Conservation (phyloP, 176 grass and related monocot genomes). For the Calamus simplicifolius region DNA sequence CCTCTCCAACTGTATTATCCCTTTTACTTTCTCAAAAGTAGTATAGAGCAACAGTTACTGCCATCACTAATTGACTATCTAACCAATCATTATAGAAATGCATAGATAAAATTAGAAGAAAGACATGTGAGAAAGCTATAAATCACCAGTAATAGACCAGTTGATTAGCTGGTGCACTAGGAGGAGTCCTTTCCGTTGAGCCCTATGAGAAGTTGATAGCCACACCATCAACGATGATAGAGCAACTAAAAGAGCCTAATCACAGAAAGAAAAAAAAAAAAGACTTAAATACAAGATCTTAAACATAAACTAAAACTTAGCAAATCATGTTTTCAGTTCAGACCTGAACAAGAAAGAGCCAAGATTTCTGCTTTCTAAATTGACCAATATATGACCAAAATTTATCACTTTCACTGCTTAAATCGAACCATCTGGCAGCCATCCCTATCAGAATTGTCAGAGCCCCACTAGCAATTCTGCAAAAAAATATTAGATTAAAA, state of each 20-base stretch:
- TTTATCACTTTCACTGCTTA: slow-evolving; percentile 34
- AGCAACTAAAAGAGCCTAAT: slow-evolving; percentile 61
- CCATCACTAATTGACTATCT: not conserved
- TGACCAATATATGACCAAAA: slow-evolving; percentile 64
- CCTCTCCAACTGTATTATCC: no score
- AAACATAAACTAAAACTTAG: slow-evolving; percentile 18
- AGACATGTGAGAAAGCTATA: slow-evolving; percentile 17
- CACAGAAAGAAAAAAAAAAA: slow-evolving; percentile 1
- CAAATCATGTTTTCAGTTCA: slow-evolving; percentile 4
- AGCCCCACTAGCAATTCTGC: slow-evolving; percentile 73
- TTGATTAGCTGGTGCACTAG: slow-evolving; percentile 79
- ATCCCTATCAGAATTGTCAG: slow-evolving; percentile 64
- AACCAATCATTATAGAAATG: not conserved
- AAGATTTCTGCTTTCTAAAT: slow-evolving; percentile 35
- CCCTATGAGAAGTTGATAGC: slow-evolving; percentile 77
- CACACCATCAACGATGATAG: slow-evolving; percentile 86
- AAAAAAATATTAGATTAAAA: slow-evolving; percentile 20
- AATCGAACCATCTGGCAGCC: slow-evolving; percentile 51
- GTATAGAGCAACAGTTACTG: no score
- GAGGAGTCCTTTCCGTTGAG: slow-evolving; percentile 65
- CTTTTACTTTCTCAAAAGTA: no score
- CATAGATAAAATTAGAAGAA: slow-evolving; percentile 5
- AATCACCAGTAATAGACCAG: slow-evolving; percentile 66
- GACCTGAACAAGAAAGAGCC: slow-evolving; percentile 73
- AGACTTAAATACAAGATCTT: no score